These are phyloP conservation scores for Nannochloris sp. DNA, from an alignment of 139 green algal species.

Conservation along the genomic window DNA sequence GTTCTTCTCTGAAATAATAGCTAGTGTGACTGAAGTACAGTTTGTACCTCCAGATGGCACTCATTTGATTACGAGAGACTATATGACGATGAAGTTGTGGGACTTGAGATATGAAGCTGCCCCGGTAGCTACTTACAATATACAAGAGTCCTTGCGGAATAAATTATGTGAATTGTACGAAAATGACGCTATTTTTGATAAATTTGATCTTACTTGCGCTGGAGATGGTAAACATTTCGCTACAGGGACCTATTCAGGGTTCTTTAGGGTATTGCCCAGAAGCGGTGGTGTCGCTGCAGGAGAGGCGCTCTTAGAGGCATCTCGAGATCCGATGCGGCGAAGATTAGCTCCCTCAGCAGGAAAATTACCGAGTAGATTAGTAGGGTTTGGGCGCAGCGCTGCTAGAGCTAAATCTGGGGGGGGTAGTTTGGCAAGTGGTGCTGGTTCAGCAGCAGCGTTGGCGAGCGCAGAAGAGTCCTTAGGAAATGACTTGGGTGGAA, in stretches of 20 bases:
- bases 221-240: conserved; percentile 65
- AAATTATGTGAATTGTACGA: conserved; percentile 98
- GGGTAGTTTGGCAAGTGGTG: background rate
- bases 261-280: conserved; percentile 63
- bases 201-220: conserved; percentile 92
- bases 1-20: conserved; percentile 98
- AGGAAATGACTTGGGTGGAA: conserved; percentile 63
- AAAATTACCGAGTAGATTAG: background rate
- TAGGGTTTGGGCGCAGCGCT: background rate
- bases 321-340: conserved; percentile 63
- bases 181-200: conserved; percentile 99
- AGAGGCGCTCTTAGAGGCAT: conserved; percentile 59
- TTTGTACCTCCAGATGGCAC: conserved; percentile 92
- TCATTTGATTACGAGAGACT: conserved; percentile 88
- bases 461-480: conserved; percentile 31
- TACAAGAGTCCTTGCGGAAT: conserved; percentile 86
- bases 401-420: conserved; percentile 11
- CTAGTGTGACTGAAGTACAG: conserved; percentile 86
- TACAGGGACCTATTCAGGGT: conserved; percentile 92
- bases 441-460: background rate
- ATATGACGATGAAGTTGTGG: conserved; percentile 98
- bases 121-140: conserved; percentile 77
- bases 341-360: conserved; percentile 22
- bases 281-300: background rate
- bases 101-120: conserved; percentile 84